Percentiles rank a stretch among this genome's conserved stretches.
Evolutionary conservation across 257 asterid species (phyloP).

Genomic region (Salvia hispanica): DNA sequence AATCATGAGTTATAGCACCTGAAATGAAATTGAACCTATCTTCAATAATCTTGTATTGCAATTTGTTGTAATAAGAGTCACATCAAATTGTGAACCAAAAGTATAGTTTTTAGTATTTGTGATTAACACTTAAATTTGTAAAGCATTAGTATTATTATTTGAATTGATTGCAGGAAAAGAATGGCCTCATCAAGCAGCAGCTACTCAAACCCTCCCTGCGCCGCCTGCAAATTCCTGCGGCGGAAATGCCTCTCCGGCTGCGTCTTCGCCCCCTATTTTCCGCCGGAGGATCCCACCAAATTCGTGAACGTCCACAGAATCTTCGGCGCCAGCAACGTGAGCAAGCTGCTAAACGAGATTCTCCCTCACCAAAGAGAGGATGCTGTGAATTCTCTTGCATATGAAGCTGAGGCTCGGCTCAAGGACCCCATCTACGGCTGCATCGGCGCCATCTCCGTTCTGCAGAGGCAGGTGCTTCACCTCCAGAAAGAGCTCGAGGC

Average conservation of each 20-base stretch:
- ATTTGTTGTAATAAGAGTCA: background rate
- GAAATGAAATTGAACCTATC: background rate
- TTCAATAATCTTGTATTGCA: background rate
- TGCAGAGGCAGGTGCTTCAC: conserved; percentile 67
- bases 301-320: conserved; percentile 79
- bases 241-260: conserved; percentile 75
- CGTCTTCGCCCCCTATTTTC: conserved; percentile 71
- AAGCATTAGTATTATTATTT: no score
- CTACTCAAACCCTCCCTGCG: conserved; percentile 78
- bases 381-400: conserved; percentile 82
- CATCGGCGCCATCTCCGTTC: conserved; percentile 78
- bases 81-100: no score
- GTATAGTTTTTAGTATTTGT: no score
- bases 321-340: conserved; percentile 88
- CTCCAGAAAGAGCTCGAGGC: conserved; percentile 84
- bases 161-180: conserved; percentile 21
- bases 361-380: conserved; percentile 78
- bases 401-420: conserved; percentile 82
- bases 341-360: conserved; percentile 76
- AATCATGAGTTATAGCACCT: background rate
- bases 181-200: conserved; percentile 59
- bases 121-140: no score
- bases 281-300: conserved; percentile 83
- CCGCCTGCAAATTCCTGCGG: conserved; percentile 82
- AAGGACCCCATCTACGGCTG: conserved; percentile 89